phyloP scores from a whole-genome alignment of 176 grass and related monocot genomes.

The Rhynchospora pubera region DNA sequence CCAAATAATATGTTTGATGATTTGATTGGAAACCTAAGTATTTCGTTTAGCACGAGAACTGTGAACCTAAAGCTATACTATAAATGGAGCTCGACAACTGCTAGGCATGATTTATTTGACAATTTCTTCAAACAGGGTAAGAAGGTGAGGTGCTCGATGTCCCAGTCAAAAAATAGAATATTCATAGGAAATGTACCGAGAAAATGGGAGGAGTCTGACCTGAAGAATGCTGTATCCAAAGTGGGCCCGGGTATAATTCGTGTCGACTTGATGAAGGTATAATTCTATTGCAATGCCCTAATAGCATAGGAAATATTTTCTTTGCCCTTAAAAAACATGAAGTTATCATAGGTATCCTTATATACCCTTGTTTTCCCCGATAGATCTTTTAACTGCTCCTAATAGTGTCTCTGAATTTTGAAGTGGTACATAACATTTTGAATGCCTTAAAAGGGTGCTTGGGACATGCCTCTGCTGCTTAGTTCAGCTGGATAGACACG shows the following conservation, averaged over 20 bases:
- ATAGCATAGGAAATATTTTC: background rate
- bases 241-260: constrained; percentile 80
- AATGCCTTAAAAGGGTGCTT: background rate
- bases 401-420: background rate
- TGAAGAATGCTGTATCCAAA: constrained; percentile 51
- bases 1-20: background rate
- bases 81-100: background rate
- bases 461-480: background rate
- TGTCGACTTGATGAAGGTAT: constrained; percentile 74
- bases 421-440: background rate
- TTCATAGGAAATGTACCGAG: constrained; percentile 88
- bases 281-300: background rate
- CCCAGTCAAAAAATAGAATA: constrained; percentile 74
- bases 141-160: constrained; percentile 58
- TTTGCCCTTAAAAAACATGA: background rate
- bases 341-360: background rate
- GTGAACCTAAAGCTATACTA: background rate
- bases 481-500: too few species aligned
- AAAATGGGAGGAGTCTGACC: constrained; percentile 61
- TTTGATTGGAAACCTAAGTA: constrained; percentile 1
- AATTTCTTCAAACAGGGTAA: constrained; percentile 50
- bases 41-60: constrained; percentile 2
- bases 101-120: background rate
- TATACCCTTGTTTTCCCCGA: background rate
- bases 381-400: background rate